phyloP scores from a whole-genome alignment of 495 filamentous ascomycete species.

The Podospora conica region DNA sequence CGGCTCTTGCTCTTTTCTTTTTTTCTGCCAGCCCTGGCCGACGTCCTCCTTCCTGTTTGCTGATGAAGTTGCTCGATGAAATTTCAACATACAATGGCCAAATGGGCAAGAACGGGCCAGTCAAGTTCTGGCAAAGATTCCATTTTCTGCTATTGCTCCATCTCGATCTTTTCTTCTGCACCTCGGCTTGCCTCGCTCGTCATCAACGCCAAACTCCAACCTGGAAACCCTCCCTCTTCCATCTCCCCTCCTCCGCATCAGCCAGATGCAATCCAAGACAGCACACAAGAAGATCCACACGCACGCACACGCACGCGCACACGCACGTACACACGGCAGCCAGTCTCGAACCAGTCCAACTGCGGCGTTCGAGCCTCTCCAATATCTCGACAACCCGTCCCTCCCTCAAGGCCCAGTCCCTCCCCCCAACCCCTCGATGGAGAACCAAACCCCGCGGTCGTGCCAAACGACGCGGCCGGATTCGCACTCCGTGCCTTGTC shows the following conservation, averaged over 20 bases:
- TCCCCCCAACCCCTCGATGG: not conserved
- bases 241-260: not conserved
- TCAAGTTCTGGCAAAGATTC: not conserved
- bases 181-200: not conserved
- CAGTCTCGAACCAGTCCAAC: not conserved
- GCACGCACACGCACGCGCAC: not conserved
- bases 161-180: not conserved
- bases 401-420: not conserved
- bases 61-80: not conserved
- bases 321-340: not conserved
- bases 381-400: conserved; percentile 14
- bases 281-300: not conserved
- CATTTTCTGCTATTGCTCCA: not conserved
- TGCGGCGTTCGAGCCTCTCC: not conserved
- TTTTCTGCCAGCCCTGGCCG: conserved; percentile 8
- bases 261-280: not conserved
- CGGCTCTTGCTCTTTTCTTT: conserved; percentile 11
- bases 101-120: not conserved
- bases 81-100: not conserved
- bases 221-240: too few species aligned
- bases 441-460: not conserved
- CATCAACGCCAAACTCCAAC: not conserved
- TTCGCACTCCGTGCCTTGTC: not conserved
- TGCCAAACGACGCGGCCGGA: conserved; percentile 3
- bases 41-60: not conserved